These are phyloP conservation scores for Rhododendron mucronatum DNA, from an alignment of 148 eudicot species.

Conservation along the genomic window DNA sequence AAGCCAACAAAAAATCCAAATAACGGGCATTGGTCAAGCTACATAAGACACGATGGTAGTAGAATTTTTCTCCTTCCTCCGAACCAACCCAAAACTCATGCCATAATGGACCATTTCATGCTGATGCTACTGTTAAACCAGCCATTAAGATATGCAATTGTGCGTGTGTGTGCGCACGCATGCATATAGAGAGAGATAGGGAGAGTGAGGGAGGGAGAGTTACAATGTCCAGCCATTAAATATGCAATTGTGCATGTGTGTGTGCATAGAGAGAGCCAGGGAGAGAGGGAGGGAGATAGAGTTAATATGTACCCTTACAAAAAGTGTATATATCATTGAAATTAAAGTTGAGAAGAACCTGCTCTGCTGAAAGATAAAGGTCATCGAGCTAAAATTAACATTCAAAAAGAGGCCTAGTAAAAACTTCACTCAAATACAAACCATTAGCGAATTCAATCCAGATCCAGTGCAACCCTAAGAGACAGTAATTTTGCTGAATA, in stretches of 20 bases:
- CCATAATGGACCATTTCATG: not conserved
- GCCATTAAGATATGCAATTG: not conserved
- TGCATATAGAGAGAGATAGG: not conserved
- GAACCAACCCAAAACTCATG: not conserved
- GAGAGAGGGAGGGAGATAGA: not conserved
- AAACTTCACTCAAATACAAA: slow-evolving; percentile 15
- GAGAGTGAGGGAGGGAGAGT: not conserved
- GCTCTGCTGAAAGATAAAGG: not conserved
- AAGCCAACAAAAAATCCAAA: not conserved
- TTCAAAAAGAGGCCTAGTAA: not conserved
- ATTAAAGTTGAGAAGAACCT: not conserved
- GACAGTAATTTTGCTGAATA: not conserved
- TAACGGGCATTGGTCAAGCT: not conserved
- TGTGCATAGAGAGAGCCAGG: not conserved
- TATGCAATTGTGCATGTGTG: not conserved
- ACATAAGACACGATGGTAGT: not conserved
- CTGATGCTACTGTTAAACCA: not conserved
- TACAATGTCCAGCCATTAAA: not conserved
- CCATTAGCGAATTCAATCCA: slow-evolving; percentile 16
- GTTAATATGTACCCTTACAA: not conserved
- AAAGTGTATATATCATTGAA: not conserved
- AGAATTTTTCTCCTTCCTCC: not conserved
- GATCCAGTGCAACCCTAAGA: not conserved
- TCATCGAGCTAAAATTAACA: not conserved
- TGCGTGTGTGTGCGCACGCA: not conserved